Conservation (phyloP, 108 stramenopile genomes). For the Skeletonema grethae region DNA sequence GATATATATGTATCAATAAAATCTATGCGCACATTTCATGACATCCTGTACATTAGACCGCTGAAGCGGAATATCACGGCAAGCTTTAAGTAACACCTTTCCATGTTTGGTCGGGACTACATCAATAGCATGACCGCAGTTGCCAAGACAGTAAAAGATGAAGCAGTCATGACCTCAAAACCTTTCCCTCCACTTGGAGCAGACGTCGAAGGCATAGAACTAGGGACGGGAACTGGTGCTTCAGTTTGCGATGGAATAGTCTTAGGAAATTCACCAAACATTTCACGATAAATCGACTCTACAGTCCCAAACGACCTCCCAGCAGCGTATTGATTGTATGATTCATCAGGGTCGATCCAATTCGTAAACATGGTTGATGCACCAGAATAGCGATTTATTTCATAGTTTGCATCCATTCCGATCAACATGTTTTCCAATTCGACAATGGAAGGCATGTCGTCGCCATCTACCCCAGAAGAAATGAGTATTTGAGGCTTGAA, state of each 20-base stretch:
- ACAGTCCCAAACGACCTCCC: conserved; percentile 16
- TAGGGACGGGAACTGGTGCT: too few relatives aligned
- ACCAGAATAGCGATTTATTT: conserved; percentile 47
- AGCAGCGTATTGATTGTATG: conserved; percentile 21
- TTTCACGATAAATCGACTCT: neutral
- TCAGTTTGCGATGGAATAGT: too few relatives aligned
- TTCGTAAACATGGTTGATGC: conserved; percentile 16
- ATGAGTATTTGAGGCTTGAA: conserved; percentile 30
- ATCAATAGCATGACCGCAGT: too few relatives aligned
- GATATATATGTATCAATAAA: conserved; percentile 3
- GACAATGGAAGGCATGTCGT: conserved; percentile 39
- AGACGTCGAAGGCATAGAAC: too few relatives aligned
- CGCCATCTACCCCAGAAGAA: conserved; percentile 55
- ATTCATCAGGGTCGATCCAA: conserved; percentile 1
- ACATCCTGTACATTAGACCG: too few relatives aligned
- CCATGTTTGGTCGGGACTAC: too few relatives aligned
- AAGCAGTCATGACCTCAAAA: too few relatives aligned
- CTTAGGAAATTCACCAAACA: neutral
- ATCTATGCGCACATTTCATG: neutral
- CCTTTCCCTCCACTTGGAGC: too few relatives aligned
- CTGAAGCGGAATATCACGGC: too few relatives aligned
- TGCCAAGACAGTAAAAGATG: too few relatives aligned
- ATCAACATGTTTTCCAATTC: conserved; percentile 41
- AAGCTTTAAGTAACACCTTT: too few relatives aligned
- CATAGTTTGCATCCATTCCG: conserved; percentile 41